A percentile compares a stretch with the other conserved stretches of the same genome.
phyloP scores from a whole-genome alignment of 2,329 filamentous ascomycete genomes.

The Cadophora luteo-olivacea region DNA sequence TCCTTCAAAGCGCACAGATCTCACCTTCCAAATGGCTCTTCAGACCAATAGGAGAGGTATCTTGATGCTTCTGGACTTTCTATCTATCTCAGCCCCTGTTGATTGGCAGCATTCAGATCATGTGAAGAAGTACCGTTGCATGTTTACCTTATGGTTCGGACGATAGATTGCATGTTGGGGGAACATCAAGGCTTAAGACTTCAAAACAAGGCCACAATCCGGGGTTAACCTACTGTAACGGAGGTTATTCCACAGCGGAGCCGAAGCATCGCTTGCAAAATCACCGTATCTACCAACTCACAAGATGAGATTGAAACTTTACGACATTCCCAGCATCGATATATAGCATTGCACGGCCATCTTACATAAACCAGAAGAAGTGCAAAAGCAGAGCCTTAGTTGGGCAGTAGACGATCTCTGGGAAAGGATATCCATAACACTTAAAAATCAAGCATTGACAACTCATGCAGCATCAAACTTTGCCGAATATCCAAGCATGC shows the following conservation, averaged over 20 bases:
- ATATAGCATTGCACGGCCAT: not conserved
- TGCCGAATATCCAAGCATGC: not conserved
- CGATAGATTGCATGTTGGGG: conserved; percentile 12
- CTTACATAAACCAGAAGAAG: not conserved
- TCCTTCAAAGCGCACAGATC: conserved; percentile 25
- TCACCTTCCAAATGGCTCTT: conserved; percentile 10
- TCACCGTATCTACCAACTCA: not conserved
- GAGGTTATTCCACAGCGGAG: not conserved
- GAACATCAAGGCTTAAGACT: not conserved
- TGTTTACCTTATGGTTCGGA: conserved; percentile 11
- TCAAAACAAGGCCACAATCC: not conserved
- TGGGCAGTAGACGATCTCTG: not conserved
- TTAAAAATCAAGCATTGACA: conserved; percentile 2
- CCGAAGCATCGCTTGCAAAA: not conserved
- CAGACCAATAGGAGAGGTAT: conserved; percentile 7
- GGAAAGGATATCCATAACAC: not conserved
- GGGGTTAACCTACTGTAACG: not conserved
- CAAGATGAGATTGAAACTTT: not conserved
- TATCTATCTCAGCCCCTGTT: conserved; percentile 7
- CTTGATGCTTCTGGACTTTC: conserved; percentile 16
- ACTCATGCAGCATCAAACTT: conserved; percentile 3
- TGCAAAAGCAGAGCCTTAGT: not conserved
- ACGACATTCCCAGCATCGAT: too few species aligned
- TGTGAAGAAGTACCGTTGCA: conserved; percentile 13
- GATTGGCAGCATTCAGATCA: conserved; percentile 13